phyloP scores from a whole-genome alignment of 73 alveolate species.

The Symbiodinium pilosum region DNA sequence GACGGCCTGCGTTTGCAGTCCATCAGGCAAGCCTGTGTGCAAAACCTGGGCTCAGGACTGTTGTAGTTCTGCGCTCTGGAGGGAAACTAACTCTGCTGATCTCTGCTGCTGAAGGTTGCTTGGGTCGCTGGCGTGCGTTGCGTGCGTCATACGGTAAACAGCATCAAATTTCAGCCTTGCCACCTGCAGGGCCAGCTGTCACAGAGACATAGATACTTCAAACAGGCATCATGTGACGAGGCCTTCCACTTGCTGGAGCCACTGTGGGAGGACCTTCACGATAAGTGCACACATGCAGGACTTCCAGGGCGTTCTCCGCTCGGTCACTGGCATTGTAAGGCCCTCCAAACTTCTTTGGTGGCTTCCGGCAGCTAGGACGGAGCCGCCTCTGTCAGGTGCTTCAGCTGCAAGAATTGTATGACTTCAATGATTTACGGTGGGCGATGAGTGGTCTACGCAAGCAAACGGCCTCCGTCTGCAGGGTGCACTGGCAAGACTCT shows the following conservation, averaged over 20 bases:
- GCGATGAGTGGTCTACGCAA: no score
- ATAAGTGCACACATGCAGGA: background rate
- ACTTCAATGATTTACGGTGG: no score
- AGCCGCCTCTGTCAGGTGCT: no score
- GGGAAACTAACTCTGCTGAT: no score
- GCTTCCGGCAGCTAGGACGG: no score
- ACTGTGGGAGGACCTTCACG: background rate
- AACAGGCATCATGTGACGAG: background rate
- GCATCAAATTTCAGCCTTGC: background rate
- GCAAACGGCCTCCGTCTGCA: background rate
- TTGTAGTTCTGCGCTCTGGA: no score
- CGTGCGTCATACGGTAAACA: background rate
- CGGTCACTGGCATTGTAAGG: background rate
- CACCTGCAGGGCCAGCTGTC: background rate
- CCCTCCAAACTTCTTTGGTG: background rate
- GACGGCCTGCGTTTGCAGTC: background rate
- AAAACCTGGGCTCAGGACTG: background rate
- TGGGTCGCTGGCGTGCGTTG: background rate
- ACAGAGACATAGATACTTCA: background rate
- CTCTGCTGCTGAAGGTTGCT: no score
- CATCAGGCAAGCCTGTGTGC: slow-evolving; percentile 13
- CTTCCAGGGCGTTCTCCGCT: background rate
- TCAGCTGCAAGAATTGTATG: no score
- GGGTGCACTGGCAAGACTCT: no score
- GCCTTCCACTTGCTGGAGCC: background rate